These are phyloP conservation scores for Verbascum thapsus DNA, from an alignment of 257 asterid species.

Conservation along the genomic window DNA sequence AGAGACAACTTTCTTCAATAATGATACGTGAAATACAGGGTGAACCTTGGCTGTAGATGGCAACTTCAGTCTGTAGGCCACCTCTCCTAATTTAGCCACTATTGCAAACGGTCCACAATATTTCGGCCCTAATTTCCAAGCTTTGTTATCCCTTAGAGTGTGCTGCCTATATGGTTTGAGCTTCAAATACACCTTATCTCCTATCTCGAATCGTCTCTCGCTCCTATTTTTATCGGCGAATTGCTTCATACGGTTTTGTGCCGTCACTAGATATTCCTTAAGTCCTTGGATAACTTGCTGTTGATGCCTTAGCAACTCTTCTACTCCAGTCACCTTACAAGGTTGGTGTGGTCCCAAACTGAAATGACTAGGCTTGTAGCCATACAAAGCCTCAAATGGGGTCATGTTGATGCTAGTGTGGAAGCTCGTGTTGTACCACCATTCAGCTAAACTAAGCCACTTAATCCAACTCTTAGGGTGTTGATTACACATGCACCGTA, in stretches of 20 bases:
- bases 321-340: not conserved
- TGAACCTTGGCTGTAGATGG: not conserved
- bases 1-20: not conserved
- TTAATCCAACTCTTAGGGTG: not conserved
- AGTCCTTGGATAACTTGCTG: not conserved
- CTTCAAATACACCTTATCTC: conserved; percentile 16
- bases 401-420: too few species aligned
- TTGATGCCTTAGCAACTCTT: not conserved
- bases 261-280: not conserved
- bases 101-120: not conserved
- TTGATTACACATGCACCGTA: not conserved
- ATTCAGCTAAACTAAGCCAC: conserved; percentile 5
- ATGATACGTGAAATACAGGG: conserved; percentile 9
- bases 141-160: not conserved
- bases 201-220: not conserved
- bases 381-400: too few species aligned
- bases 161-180: not conserved
- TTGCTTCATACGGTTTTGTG: not conserved
- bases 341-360: not conserved
- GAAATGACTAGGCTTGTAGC: not conserved
- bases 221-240: not conserved
- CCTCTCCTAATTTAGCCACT: not conserved
- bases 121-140: not conserved
- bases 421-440: conserved; percentile 12
- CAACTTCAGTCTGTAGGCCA: not conserved